Evolutionary conservation across 1,284 basidiomycete genomes (phyloP), one percentile per base, ranked within the genome.

Genomic region (Irpex lacteus): DNA sequence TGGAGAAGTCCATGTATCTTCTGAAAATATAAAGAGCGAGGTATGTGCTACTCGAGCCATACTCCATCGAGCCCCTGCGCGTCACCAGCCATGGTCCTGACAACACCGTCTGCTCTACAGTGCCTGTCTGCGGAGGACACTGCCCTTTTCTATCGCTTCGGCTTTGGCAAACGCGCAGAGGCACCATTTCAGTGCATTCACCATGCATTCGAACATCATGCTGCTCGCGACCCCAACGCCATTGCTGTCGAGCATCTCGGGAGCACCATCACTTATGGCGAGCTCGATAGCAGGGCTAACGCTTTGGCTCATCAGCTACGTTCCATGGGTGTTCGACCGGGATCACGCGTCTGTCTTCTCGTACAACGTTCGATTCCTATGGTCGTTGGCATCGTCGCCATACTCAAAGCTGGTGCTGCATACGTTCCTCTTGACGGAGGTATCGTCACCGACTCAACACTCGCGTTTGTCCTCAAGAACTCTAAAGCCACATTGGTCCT

Each of bases 401-500:
- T 82, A 44, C 76, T 86, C 57, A 87, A 87, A 70, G 81, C 84
- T 11, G 85, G 84, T 8, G 84, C 77, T 9, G 80, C 84, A 3
- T 87, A 86, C 67, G 82, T 86, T 19, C 85, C 85, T 18, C 72
- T 85, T 62, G 85, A 87, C 69, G 85, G 84, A 11, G 81, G 81
- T 57, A 81, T 86, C 63, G 82, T 84, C 50, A 84, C 84, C 15
- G 81, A 85, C 66, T 81, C 79, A 40, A 84, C 84, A 0, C 75
- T 87, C 9, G 77, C 79, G 7, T 82, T 85, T 69, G 82, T 85
- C 55, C 69, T 86, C n/a, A 69, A 73, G 38, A 83, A 86, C 68
- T 83, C 84, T 0, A 74, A 74, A 56, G 76, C 80, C 3, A 71
- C 75, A 26, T 70, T 82, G 6, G 81, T 83, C 19, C 75, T 88